A percentile compares a stretch with the other conserved stretches of the same genome.
Evolutionary conservation across 805 yeast species (phyloP).

Genomic region (Saturnispora galanensis): DNA sequence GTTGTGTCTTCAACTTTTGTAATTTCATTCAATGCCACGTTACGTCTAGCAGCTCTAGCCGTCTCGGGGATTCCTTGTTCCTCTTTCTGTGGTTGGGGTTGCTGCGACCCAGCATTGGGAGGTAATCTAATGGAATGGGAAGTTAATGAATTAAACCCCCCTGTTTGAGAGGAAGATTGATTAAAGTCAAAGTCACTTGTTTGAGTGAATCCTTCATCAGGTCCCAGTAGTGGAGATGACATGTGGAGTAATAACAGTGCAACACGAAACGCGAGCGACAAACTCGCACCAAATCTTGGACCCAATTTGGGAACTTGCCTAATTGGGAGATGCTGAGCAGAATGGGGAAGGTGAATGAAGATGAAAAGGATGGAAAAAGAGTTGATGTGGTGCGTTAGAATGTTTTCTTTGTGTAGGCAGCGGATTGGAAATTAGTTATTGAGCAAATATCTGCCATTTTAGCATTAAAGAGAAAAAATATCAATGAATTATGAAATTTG

Average conservation of each 20-base stretch:
- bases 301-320: no score
- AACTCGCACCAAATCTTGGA: no score
- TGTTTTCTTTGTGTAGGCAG: no score
- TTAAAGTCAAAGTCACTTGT: constrained; percentile 19
- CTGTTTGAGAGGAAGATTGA: constrained; percentile 12
- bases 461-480: no score
- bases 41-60: constrained; percentile 27
- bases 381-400: no score
- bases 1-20: constrained; percentile 85
- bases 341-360: no score
- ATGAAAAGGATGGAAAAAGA: no score
- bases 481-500: no score
- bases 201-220: constrained; percentile 10
- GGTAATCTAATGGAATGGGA: constrained; percentile 9
- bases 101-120: not conserved
- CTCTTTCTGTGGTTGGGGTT: not conserved
- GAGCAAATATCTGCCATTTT: no score
- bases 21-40: constrained; percentile 56
- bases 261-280: not conserved
- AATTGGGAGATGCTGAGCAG: no score
- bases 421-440: no score
- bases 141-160: constrained; percentile 7
- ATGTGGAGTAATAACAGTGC: constrained; percentile 8
- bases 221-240: constrained; percentile 24
- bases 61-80: constrained; percentile 11